Evolutionary conservation across 2,329 filamentous ascomycete species (phyloP), one percentile per base, ranked within the genome.

Genomic region (Neurospora sp.): DNA sequence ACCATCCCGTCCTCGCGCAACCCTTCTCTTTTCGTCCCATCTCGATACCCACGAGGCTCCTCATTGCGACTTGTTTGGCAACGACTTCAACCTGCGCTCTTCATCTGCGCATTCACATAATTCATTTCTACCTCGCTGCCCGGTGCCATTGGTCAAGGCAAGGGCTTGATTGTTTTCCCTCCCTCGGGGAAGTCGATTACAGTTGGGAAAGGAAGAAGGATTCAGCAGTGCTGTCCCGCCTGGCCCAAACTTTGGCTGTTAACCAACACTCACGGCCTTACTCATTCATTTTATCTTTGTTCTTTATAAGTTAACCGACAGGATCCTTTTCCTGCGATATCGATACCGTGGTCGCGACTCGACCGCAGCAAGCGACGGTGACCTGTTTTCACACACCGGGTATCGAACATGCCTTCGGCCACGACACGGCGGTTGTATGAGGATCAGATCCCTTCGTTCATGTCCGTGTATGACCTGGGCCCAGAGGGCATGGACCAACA

Each of bases 391-490:
- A 67, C 36, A 69, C 15, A 62, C 28, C 52, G 28, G 70, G 52
- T 70, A 67, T 67, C 52, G 73, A 87, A 80, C 72, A 89, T 89
- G 87, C 86, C 87, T 79, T 88, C 87, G 75, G 85, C 88, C 74
- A 83, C 87, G 70, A 83, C 86, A 68, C 83, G 87, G 75, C 85
- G 86, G 79, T 79, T 88, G 75, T 89, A 88, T 78, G 87, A 90
- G 82, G 88, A 89, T 77, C 88, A 89, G 79, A 89, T 92, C 84
- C 90, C 90, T 77, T 88, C 90, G 28, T 91, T 92, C 76, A 91
- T 91, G 89, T 89, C 90, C 70, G 89, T 92, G 70, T 91, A 90
- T 82, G 88, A 89, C 78, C 84, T 90, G 74, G 88, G 90, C 76
- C 81, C 81, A 74, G 85, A 85, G 74, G 83, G 80, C 70, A 85